Evolutionary conservation across 495 filamentous ascomycete genomes (phyloP), one percentile per base, ranked within the genome.

Genomic region (Lophium mytilinum): DNA sequence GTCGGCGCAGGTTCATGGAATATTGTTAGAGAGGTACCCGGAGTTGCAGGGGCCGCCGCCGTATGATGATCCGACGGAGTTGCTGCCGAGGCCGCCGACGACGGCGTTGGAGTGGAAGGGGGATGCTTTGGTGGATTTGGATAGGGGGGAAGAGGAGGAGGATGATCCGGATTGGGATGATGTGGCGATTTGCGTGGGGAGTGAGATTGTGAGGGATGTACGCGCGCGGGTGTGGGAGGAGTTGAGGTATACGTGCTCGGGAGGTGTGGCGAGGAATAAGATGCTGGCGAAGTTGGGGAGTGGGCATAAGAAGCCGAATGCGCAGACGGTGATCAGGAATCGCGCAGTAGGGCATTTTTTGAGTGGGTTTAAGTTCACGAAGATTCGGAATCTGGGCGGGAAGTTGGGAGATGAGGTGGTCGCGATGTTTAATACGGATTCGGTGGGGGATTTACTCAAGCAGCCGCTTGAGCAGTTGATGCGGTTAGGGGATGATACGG

Each of bases 151-250:
- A 61, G 81, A 78, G 4, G 89, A 92, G 65, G 79, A 86, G 43
- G 84, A 88, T 64, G 84, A 91, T 67, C 89, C 88, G 4, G 90
- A 95, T 71, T 98, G 94, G 94, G 93, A 98, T 73, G 92, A 97
- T 73, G 78, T 97, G 64, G 87, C 82, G 14, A 88, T 95, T 66
- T 73, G 87, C 19, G 79, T 96, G 56, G 91, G 87, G 0, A 87
- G 89, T 9, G 89, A 96, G 67, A 92, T 97, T 62, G 84, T 95
- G 37, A 80, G 87, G n/a, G 74, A 80, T 43, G 76, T 96, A 24
- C 79, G 93, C 21, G 73, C 71, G 9, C 75, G 78, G 30, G 80
- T 97, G 35, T 80, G 78, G 65, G 77, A 83, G 41, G 70, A 78
- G 46, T 70, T 96, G 24, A 81, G 82, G 46, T 97, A 97, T 68